Evolutionary conservation across 2,329 filamentous ascomycete genomes (phyloP), one percentile per base, ranked within the genome.

Genomic region (Colletotrichum musicola): DNA sequence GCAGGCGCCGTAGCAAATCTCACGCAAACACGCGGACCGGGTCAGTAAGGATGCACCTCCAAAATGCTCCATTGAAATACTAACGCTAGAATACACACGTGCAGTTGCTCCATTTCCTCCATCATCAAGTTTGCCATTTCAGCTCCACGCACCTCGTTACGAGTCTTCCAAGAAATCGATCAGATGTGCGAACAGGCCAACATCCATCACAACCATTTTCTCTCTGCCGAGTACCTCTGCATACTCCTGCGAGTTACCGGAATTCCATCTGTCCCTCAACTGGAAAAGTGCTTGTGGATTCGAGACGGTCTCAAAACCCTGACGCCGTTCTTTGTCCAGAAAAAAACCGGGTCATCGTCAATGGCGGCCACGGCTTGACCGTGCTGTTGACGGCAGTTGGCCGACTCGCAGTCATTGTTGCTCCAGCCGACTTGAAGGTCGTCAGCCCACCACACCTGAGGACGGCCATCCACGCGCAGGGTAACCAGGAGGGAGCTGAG

Each of bases 391-490:
- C 81, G 81, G 57, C 81, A 82, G 49, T 71, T 71, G 6, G 77
- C 76, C 50, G 81, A 80, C 25, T 78, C 75, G 66, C 81, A 82
- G 53, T 74, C 78, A 65, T 81, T 83, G 71, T 83, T 79, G 18
- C 73, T 80, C 81, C 81, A 82, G 53, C 80, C 80, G 50, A 81
- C 72, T 20, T 74, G 75, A 66, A 82, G 75, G 64, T 82, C 80
- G 60, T 82, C 81, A 27, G 75, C 79, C 81, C 81, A 82, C 81
- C 81, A 82, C 35, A 78, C 74, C 62, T 79, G 77, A 27, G 80
- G 72, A 30, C 81, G 74, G 25, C 77, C 71, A 44, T 79, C 79
- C 47, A 83, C 80, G 20, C 75, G 80, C 16, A 81, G 71, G 4
- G 74, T 78, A 47, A 82, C 77, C 62, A 82, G 62, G 4, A 82